phyloP scores from a whole-genome alignment of 148 eudicot genomes.

The Heliosperma pusillum region DNA sequence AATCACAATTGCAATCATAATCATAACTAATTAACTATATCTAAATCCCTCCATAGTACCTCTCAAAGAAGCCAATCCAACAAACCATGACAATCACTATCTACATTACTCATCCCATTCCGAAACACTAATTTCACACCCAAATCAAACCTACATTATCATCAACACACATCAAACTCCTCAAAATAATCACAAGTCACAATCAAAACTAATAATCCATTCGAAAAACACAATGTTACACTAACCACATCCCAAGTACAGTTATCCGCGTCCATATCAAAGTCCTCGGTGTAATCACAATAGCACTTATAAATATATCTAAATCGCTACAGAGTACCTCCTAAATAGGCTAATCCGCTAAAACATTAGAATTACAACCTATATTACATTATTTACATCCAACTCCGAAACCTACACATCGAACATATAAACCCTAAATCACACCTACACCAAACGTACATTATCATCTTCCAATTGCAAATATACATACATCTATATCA shows the following conservation, averaged over 20 bases:
- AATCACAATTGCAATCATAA: neutral
- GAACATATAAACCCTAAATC: neutral
- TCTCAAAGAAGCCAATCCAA: neutral
- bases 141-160: conserved; percentile 19
- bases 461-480: too few relatives aligned
- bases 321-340: neutral
- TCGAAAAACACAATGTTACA: too few relatives aligned
- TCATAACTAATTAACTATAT: too few relatives aligned
- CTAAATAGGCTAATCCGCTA: neutral
- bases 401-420: neutral
- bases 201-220: too few relatives aligned
- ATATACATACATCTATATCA: too few relatives aligned
- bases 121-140: conserved; percentile 9
- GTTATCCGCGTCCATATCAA: neutral
- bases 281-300: neutral
- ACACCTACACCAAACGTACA: neutral
- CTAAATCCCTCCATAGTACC: neutral
- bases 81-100: conserved; percentile 9
- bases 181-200: neutral
- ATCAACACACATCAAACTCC: neutral
- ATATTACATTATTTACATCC: neutral
- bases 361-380: neutral
- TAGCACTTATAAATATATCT: neutral
- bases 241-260: too few relatives aligned
- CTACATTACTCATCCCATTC: conserved; percentile 16